Evolutionary conservation across 345 rosid genomes (phyloP), one percentile per base, ranked within the genome.

Genomic region (Populus davidiana): DNA sequence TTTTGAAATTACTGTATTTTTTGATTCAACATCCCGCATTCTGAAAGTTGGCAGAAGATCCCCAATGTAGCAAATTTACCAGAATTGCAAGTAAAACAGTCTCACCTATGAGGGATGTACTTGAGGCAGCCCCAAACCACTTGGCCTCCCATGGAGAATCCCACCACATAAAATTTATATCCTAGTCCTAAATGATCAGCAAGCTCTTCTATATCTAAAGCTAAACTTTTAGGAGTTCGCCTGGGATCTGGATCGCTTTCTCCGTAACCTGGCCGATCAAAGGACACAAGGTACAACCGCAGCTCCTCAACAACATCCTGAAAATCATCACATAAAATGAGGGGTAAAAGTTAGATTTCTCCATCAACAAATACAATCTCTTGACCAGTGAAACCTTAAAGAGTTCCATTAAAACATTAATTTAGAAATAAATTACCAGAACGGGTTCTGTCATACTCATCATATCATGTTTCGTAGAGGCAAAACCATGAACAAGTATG

Each of bases 221-320:
- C 78, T 36, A 77, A 20, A 71, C 80, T 81, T 71, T 68, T 69
- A 0, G 71, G 74, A 41, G 77, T 81, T 36, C 84, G 73, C 27
- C 77, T 81, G 0, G 75, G 70, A 63, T 81, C 78, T 5, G 84
- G 84, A 62, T 81, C 80, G 33, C 84, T 81, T 63, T 77, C 80
- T 35, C 84, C 80, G 49, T 81, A 81, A 27, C 84, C 84, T 10
- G 80, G 84, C 63, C 84, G 47, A 63, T 81, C 84, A 50, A 81
- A 73, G 17, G 84, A 72, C 54, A 73, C 71, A 20, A 77, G 3
- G 33, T 72, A 68, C 59, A 77, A 33, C 9, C 75, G 67, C 12
- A 81, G 71, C 75, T 81, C 77, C 66, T 81, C 77, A 49, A 50
- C 10, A 2, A 77, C 67, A 69, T 69, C 75, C 80, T 76, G 69